A percentile compares a stretch with the other conserved stretches of the same genome.
Evolutionary conservation across 2,329 filamentous ascomycete genomes (phyloP).

Genomic region (Fusarium mexicanum): DNA sequence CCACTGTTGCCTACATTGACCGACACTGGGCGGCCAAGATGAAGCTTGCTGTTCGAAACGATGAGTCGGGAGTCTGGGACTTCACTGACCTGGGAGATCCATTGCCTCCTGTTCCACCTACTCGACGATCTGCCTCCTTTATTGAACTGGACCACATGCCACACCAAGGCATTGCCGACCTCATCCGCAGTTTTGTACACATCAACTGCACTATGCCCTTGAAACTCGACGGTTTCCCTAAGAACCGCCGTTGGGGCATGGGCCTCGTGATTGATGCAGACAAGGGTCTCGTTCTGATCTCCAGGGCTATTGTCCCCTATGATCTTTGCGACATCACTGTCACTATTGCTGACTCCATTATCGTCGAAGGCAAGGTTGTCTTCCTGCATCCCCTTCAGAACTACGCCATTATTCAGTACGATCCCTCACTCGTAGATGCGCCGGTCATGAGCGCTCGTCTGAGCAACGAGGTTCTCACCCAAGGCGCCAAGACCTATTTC

Average conservation of each 20-base stretch:
- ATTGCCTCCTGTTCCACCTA: conserved; percentile 76
- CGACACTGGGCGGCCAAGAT: conserved; percentile 97
- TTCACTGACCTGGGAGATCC: conserved; percentile 87
- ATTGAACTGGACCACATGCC: conserved; percentile 90
- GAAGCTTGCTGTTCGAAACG: conserved; percentile 90
- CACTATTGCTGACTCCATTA: conserved; percentile 95
- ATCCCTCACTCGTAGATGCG: conserved; percentile 90
- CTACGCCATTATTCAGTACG: conserved; percentile 95
- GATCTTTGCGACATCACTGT: conserved; percentile 96
- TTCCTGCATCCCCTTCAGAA: conserved; percentile 98
- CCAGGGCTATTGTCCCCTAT: conserved; percentile 92
- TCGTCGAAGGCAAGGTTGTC: conserved; percentile 91
- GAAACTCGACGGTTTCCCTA: conserved; percentile 97
- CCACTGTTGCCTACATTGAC: conserved; percentile 90
- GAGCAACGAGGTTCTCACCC: conserved; percentile 83
- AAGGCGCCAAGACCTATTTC: conserved; percentile 94
- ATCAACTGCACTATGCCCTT: conserved; percentile 93
- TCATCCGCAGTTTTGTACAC: conserved; percentile 94
- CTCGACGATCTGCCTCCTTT: conserved; percentile 84
- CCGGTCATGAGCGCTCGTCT: conserved; percentile 90
- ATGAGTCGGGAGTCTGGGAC: conserved; percentile 91
- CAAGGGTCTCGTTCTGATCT: conserved; percentile 93
- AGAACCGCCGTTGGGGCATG: conserved; percentile 93
- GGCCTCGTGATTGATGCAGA: conserved; percentile 97
- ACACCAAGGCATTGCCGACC: conserved; percentile 88